These are phyloP conservation scores for Salpingoeca rosetta DNA, from an alignment of 78 protist genomes.

Conservation along the genomic window DNA sequence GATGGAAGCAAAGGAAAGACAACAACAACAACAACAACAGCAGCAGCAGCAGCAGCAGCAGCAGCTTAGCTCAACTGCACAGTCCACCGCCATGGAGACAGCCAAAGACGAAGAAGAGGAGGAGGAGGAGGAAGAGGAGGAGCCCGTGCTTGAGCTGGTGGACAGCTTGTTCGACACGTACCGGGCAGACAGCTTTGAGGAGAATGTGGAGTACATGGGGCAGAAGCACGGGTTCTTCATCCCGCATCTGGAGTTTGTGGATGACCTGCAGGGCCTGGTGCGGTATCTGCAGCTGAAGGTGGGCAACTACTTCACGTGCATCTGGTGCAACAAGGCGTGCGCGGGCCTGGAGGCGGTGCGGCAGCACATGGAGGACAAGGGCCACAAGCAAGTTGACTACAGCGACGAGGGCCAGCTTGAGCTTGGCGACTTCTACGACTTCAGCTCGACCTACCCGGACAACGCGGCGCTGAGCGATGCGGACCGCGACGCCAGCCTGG, in stretches of 20 bases:
- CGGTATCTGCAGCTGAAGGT: conserved; percentile 52
- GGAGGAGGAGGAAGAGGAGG: not conserved
- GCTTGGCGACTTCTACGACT: conserved; percentile 61
- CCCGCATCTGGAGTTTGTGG: conserved; percentile 66
- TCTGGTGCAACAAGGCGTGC: conserved; percentile 48
- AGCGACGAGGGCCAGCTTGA: conserved; percentile 25
- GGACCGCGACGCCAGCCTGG: conserved; percentile 2
- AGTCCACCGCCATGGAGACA: not conserved
- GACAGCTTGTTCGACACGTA: conserved; percentile 57
- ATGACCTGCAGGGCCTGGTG: conserved; percentile 58
- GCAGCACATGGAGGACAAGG: conserved; percentile 54
- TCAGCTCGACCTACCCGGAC: conserved; percentile 22
- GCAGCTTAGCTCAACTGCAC: too few species aligned
- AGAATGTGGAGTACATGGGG: conserved; percentile 62
- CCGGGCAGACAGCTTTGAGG: conserved; percentile 16
- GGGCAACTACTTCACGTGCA: conserved; percentile 54
- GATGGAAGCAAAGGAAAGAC: too few species aligned
- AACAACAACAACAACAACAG: too few species aligned
- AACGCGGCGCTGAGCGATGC: not conserved
- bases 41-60: too few species aligned
- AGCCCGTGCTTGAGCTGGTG: conserved; percentile 36
- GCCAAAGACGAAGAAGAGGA: conserved; percentile 11
- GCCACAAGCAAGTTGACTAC: not conserved
- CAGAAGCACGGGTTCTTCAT: conserved; percentile 64
- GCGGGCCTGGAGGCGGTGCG: conserved; percentile 48